These are phyloP conservation scores for Trichophyton verrucosum DNA, from an alignment of 2,329 filamentous ascomycete genomes.

Conservation along the genomic window DNA sequence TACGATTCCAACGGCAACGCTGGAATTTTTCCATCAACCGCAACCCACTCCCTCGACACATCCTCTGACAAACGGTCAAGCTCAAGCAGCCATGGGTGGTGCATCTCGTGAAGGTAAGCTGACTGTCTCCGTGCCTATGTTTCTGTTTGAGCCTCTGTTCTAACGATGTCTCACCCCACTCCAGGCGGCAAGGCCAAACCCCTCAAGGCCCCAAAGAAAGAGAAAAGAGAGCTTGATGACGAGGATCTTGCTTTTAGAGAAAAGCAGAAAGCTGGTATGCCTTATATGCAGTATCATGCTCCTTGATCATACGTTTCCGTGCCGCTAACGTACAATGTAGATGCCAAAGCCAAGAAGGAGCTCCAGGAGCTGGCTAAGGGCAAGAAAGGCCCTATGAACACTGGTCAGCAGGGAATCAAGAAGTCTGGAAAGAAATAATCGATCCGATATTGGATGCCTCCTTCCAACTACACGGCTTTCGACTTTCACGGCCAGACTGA, in stretches of 20 bases:
- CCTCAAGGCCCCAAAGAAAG: conserved; percentile 81
- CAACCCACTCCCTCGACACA: background rate
- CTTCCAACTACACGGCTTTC: background rate
- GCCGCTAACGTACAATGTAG: conserved; percentile 30
- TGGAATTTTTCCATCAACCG: background rate
- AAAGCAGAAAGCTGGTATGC: conserved; percentile 72
- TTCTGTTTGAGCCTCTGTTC: background rate
- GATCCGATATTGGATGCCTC: background rate
- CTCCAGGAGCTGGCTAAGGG: conserved; percentile 68
- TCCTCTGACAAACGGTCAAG: background rate
- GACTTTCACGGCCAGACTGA: background rate
- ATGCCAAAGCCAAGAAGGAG: conserved; percentile 76
- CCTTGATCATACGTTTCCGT: background rate
- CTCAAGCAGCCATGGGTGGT: conserved; percentile 47
- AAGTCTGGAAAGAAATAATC: conserved; percentile 92
- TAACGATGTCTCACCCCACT: background rate
- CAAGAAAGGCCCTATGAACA: conserved; percentile 71
- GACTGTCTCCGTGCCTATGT: background rate
- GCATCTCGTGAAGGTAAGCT: conserved; percentile 51
- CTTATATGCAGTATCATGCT: background rate
- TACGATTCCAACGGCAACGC: background rate
- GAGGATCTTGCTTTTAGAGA: conserved; percentile 71
- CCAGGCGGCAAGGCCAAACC: conserved; percentile 72
- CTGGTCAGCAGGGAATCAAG: conserved; percentile 81
- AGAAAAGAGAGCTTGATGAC: conserved; percentile 68